phyloP scores from a whole-genome alignment of 2,329 filamentous ascomycete species.

The Sporothrix globosa region DNA sequence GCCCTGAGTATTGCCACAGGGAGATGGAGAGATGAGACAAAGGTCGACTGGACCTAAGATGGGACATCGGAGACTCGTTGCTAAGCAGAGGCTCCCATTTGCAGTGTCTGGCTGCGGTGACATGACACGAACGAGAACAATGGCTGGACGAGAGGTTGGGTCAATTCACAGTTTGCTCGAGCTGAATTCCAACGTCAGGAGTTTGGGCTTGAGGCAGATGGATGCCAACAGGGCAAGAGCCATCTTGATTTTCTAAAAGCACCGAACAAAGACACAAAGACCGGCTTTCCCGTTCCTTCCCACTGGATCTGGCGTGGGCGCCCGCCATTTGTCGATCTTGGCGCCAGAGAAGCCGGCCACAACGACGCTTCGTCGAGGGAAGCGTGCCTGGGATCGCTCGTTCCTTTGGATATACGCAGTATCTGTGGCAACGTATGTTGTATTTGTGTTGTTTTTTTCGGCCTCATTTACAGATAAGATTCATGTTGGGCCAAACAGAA shows the following conservation, averaged over 20 bases:
- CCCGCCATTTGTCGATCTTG: constrained; percentile 19
- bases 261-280: neutral
- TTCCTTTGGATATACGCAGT: constrained; percentile 2
- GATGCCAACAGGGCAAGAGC: neutral
- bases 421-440: neutral
- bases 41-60: neutral
- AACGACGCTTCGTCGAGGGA: neutral
- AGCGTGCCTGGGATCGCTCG: neutral
- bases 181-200: neutral
- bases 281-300: constrained; percentile 11
- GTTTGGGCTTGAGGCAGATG: neutral
- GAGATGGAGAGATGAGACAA: constrained; percentile 4
- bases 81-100: neutral
- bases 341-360: constrained; percentile 12
- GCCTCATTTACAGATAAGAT: neutral
- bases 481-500: neutral
- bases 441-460: neutral
- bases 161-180: no score
- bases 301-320: constrained; percentile 1
- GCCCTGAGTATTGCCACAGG: neutral
- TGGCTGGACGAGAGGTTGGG: neutral
- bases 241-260: neutral
- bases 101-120: neutral
- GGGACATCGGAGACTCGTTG: neutral
- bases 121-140: neutral